phyloP scores from a whole-genome alignment of 1,284 basidiomycete genomes.

The Vanrija pseudolonga region DNA sequence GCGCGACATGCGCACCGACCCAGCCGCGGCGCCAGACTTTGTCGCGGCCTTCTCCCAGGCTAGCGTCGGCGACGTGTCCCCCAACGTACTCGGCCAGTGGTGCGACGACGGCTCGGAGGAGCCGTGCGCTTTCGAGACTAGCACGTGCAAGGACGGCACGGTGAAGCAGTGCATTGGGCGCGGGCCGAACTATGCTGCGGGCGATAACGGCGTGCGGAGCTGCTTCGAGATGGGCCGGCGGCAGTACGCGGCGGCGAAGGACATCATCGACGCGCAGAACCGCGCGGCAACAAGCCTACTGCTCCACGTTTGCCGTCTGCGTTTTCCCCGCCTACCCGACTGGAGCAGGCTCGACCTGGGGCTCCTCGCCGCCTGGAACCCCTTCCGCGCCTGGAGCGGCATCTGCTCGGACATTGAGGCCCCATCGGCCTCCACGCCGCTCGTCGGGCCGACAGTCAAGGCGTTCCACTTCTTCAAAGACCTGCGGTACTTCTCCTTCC shows the following conservation, averaged over 20 bases:
- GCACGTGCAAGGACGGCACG: constrained; percentile 11
- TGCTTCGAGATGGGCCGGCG: constrained; percentile 13
- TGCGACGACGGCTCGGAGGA: constrained; percentile 13
- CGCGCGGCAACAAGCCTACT: no score
- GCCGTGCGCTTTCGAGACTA: constrained; percentile 4
- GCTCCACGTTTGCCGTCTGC: no score
- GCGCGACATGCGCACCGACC: neutral
- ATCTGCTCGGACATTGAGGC: no score
- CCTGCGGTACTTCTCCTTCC: constrained; percentile 12
- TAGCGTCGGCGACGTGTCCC: constrained; percentile 12
- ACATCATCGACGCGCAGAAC: neutral
- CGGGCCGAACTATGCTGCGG: constrained; percentile 1
- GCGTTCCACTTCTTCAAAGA: constrained; percentile 14
- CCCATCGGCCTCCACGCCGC: neutral
- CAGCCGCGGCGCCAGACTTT: constrained; percentile 2
- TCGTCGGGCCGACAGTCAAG: constrained; percentile 7
- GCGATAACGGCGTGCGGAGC: constrained; percentile 4
- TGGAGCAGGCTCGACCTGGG: no score
- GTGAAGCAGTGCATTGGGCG: constrained; percentile 6
- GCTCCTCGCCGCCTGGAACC: no score
- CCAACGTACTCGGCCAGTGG: constrained; percentile 14
- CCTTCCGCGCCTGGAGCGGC: no score
- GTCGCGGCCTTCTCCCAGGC: constrained; percentile 17
- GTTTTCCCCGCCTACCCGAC: no score
- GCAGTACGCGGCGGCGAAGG: constrained; percentile 3